Conservation (phyloP, 1,284 basidiomycete genomes). For the Porodaedalea pini region DNA sequence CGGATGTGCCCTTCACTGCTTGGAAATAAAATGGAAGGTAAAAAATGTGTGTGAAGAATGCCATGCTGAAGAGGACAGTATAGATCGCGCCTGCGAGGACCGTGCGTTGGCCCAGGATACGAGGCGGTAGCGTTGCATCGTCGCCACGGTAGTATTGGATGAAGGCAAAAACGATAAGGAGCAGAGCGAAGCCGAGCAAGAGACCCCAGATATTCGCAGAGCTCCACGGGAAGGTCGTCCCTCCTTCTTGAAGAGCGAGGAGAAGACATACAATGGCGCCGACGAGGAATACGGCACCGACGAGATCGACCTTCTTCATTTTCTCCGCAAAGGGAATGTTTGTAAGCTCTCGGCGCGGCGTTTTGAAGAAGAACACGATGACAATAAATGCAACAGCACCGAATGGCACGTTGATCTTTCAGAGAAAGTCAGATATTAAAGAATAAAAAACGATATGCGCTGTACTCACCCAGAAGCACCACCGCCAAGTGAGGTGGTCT, state of each 20-base stretch:
- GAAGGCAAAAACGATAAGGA: slow-evolving; percentile 32
- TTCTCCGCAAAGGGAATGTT: slow-evolving; percentile 24
- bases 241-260: slow-evolving; percentile 42
- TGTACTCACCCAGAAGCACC: slow-evolving; percentile 33
- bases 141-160: slow-evolving; percentile 36
- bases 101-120: slow-evolving; percentile 27
- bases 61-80: slow-evolving; percentile 38
- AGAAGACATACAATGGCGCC: slow-evolving; percentile 36
- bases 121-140: slow-evolving; percentile 28
- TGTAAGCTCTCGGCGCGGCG: slow-evolving; percentile 17
- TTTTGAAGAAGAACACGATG: slow-evolving; percentile 34
- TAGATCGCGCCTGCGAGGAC: slow-evolving; percentile 31
- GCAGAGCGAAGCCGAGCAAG: slow-evolving; percentile 36
- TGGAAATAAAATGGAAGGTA: slow-evolving; percentile 43
- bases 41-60: slow-evolving; percentile 30
- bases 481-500: slow-evolving; percentile 36
- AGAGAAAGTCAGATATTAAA: neutral
- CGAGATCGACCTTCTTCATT: slow-evolving; percentile 34
- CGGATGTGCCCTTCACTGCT: slow-evolving; percentile 34
- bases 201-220: slow-evolving; percentile 26
- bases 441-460: neutral
- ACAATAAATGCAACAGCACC: slow-evolving; percentile 32
- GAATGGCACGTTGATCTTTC: slow-evolving; percentile 41
- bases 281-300: slow-evolving; percentile 37
- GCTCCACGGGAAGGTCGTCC: slow-evolving; percentile 37